A percentile compares a stretch with the other conserved stretches of the same genome.
Conservation (phyloP, 208 protist genomes). For the Histomonas meleagridis region DNA sequence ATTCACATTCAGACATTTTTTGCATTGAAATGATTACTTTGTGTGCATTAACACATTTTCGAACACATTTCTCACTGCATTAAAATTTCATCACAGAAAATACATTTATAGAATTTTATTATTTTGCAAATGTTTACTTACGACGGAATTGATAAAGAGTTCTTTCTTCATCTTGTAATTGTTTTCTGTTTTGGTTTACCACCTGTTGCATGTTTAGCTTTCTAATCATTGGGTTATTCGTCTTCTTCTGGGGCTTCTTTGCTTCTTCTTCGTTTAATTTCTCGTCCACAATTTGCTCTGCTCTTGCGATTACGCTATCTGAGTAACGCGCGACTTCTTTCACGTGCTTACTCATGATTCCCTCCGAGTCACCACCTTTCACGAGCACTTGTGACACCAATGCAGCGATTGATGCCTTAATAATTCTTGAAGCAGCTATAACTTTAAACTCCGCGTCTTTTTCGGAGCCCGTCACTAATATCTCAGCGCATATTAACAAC, state of each 20-base stretch:
- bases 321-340: background rate
- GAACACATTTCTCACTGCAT: too few species aligned
- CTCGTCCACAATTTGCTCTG: background rate
- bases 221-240: too few species aligned
- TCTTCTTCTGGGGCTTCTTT: background rate
- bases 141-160: too few species aligned
- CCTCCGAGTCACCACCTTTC: background rate
- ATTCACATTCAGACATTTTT: too few species aligned
- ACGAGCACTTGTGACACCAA: background rate
- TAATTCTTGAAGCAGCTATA: background rate
- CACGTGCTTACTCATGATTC: background rate
- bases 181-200: too few species aligned
- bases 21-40: too few species aligned
- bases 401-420: constrained; percentile 4
- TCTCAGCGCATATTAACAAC: background rate
- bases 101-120: too few species aligned
- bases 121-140: too few species aligned
- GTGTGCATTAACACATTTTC: too few species aligned
- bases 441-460: background rate
- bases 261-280: background rate
- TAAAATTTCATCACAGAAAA: too few species aligned
- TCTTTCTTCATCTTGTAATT: too few species aligned
- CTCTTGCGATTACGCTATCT: background rate
- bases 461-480: background rate
- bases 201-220: too few species aligned